phyloP scores from a whole-genome alignment of 352 stramenopile species.

The Pythium monospermum region DNA sequence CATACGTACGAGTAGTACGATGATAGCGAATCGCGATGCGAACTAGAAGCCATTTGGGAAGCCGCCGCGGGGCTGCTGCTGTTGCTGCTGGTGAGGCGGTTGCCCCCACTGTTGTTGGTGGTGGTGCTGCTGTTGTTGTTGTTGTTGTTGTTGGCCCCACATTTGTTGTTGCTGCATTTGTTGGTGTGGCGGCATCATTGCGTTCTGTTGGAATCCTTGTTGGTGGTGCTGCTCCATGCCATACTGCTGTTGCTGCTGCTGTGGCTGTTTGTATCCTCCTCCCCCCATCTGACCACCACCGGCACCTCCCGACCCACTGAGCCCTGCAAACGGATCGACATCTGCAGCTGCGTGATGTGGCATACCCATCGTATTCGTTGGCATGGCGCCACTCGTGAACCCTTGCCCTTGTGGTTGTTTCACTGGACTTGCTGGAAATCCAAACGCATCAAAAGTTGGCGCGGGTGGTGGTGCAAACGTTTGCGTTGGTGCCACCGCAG shows the following conservation, averaged over 20 bases:
- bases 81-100: slow-evolving; percentile 12
- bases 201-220: slow-evolving; percentile 12
- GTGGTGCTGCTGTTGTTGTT: slow-evolving; percentile 20
- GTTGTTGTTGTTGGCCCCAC: slow-evolving; percentile 24
- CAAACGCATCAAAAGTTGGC: slow-evolving; percentile 46
- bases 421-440: slow-evolving; percentile 42
- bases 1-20: neutral
- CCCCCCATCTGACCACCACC: slow-evolving; percentile 1
- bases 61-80: slow-evolving; percentile 18
- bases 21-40: too few relatives aligned
- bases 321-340: slow-evolving; percentile 51
- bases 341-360: slow-evolving; percentile 22
- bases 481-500: neutral
- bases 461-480: neutral
- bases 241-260: slow-evolving; percentile 22
- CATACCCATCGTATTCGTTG: too few relatives aligned
- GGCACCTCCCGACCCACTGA: slow-evolving; percentile 19
- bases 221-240: slow-evolving; percentile 3
- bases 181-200: slow-evolving; percentile 14
- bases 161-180: slow-evolving; percentile 14
- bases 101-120: slow-evolving; percentile 33
- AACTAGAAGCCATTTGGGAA: slow-evolving; percentile 24
- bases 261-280: slow-evolving; percentile 19
- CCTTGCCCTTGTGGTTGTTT: slow-evolving; percentile 26
- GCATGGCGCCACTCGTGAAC: slow-evolving; percentile 13